Conservation (phyloP, 331 rosid species). For the Saraca asoca region DNA sequence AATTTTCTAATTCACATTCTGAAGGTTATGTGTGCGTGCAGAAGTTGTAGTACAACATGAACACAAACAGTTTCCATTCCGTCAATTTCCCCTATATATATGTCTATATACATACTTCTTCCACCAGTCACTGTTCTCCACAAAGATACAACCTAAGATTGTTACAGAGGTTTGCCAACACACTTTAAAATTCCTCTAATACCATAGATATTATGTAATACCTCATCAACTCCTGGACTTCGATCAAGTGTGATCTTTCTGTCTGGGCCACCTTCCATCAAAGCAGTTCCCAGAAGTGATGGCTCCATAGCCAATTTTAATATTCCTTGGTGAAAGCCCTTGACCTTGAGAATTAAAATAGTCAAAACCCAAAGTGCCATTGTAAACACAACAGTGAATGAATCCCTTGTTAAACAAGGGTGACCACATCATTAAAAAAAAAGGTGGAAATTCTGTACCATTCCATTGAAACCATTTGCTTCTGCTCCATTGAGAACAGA, state of each 20-base stretch:
- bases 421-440: constrained; percentile 19
- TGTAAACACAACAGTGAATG: constrained; percentile 18
- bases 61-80: no score
- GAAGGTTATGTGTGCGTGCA: no score
- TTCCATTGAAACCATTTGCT: constrained; percentile 86
- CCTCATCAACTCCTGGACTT: constrained; percentile 94
- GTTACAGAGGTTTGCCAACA: constrained; percentile 9
- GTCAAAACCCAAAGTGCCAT: constrained; percentile 24
- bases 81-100: no score
- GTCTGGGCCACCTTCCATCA: constrained; percentile 98
- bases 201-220: constrained; percentile 37
- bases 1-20: neutral
- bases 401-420: neutral
- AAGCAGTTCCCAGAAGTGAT: constrained; percentile 80
- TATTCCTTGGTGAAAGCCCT: constrained; percentile 94
- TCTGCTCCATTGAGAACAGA: constrained; percentile 95
- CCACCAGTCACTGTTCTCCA: neutral
- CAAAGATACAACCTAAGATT: constrained; percentile 20
- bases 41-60: no score
- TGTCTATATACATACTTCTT: neutral
- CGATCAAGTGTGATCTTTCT: constrained; percentile 82
- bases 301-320: constrained; percentile 97
- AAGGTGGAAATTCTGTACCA: constrained; percentile 53
- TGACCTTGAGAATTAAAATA: constrained; percentile 56
- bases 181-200: constrained; percentile 30